Evolutionary conservation across 345 rosid genomes (phyloP).

Genomic region (Gossypium anomalum): DNA sequence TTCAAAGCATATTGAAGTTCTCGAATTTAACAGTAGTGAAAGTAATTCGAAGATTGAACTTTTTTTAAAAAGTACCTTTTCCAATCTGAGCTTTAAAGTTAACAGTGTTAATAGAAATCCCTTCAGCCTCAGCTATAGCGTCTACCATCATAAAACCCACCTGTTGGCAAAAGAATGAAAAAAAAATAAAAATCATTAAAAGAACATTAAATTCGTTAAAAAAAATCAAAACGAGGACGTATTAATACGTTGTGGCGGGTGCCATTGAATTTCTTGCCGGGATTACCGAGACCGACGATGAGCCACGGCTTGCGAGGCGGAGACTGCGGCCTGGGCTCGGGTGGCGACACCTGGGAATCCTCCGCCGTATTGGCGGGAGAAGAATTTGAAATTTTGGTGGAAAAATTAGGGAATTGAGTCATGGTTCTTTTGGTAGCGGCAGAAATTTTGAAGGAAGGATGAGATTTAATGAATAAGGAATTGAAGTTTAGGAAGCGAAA

Average conservation of each 20-base stretch:
- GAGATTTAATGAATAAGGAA: conserved; percentile 2
- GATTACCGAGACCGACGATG: conserved; percentile 86
- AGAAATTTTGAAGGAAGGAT: neutral
- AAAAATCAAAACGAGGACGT: neutral
- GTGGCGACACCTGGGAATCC: neutral
- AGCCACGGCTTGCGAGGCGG: conserved; percentile 43
- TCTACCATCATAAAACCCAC: conserved; percentile 91
- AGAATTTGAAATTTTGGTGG: neutral
- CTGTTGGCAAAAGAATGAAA: neutral
- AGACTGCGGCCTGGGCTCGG: neutral
- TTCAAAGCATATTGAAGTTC: neutral
- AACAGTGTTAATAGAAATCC: conserved; percentile 60
- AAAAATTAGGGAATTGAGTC: conserved; percentile 4
- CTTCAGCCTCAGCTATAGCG: conserved; percentile 81
- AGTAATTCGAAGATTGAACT: neutral
- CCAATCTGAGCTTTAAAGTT: conserved; percentile 74
- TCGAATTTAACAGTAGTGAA: neutral
- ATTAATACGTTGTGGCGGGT: conserved; percentile 83
- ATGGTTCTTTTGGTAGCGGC: neutral
- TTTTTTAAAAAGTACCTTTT: conserved; percentile 43
- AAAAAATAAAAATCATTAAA: neutral
- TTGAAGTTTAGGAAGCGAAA: conserved; percentile 1
- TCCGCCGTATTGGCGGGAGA: neutral
- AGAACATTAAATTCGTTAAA: neutral
- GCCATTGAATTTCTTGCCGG: conserved; percentile 65